A percentile compares a stretch with the other conserved stretches of the same genome.
Evolutionary conservation across 768 basidiomycete genomes (phyloP).

Genomic region (Podaxis sp.): DNA sequence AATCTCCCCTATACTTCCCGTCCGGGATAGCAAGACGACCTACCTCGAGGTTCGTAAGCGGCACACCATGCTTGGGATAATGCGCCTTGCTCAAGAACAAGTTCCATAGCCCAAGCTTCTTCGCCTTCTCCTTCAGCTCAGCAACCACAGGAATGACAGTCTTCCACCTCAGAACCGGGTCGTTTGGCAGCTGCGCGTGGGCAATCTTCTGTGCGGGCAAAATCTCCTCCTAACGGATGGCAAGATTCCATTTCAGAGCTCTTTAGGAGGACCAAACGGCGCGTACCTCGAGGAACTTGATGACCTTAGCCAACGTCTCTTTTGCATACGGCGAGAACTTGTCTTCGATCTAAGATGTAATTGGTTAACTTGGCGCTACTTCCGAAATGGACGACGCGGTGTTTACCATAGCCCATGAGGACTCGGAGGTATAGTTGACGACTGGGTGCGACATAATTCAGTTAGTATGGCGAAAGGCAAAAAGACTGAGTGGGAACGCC

Average conservation of each 20-base stretch:
- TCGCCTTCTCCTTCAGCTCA: conserved; percentile 86
- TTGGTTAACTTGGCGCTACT: background rate
- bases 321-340: conserved; percentile 91
- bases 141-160: conserved; percentile 78
- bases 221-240: conserved; percentile 73
- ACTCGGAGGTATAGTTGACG: conserved; percentile 74
- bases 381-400: too few relatives aligned
- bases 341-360: conserved; percentile 67
- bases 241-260: background rate
- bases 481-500: background rate
- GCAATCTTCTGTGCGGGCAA: conserved; percentile 76
- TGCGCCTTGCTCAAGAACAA: conserved; percentile 94
- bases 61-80: conserved; percentile 86
- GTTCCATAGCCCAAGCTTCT: conserved; percentile 92
- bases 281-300: conserved; percentile 80
- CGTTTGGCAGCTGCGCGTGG: conserved; percentile 77
- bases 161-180: conserved; percentile 79
- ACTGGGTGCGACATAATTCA: conserved; percentile 68
- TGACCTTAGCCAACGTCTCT: conserved; percentile 79
- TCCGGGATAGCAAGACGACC: conserved; percentile 14
- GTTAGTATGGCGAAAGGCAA: background rate
- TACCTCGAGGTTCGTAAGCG: conserved; percentile 93
- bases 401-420: conserved; percentile 83
- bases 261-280: background rate
- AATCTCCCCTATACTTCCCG: background rate